These are phyloP conservation scores for Metschnikowia lochheadii DNA, from an alignment of 805 yeast genomes.

Conservation along the genomic window DNA sequence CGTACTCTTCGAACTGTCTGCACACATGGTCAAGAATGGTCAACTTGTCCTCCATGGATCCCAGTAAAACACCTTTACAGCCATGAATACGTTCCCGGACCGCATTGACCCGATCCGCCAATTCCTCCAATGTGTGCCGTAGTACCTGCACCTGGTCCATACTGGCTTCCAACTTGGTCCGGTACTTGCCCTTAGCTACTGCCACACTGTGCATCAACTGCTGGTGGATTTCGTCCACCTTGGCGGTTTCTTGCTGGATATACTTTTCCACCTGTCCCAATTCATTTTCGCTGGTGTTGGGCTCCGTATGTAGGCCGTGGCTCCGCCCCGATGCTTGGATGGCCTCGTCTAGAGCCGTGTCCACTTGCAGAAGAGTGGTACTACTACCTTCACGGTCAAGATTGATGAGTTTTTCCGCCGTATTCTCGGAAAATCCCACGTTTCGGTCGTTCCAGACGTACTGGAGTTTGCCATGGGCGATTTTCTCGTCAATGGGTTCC, in stretches of 20 bases:
- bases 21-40: conserved; percentile 31
- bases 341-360: conserved; percentile 1
- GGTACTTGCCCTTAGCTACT: conserved; percentile 19
- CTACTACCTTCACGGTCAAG: conserved; percentile 1
- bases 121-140: conserved; percentile 20
- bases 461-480: neutral
- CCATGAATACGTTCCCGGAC: conserved; percentile 22
- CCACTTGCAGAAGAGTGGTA: conserved; percentile 6
- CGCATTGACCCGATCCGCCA: conserved; percentile 25
- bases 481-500: neutral
- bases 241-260: conserved; percentile 16
- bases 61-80: conserved; percentile 24
- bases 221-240: conserved; percentile 19
- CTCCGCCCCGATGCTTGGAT: conserved; percentile 1
- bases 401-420: conserved; percentile 3
- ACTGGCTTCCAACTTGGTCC: conserved; percentile 25
- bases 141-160: conserved; percentile 27
- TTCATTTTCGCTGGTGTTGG: conserved; percentile 9
- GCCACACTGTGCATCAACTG: conserved; percentile 18
- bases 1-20: conserved; percentile 24
- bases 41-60: conserved; percentile 26
- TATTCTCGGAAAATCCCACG: neutral
- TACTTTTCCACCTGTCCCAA: conserved; percentile 18
- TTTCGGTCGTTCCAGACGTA: conserved; percentile 6
- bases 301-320: neutral